Evolutionary conservation across 1,139 yeast genomes (phyloP).

Genomic region (Lodderomyces elongisporus): DNA sequence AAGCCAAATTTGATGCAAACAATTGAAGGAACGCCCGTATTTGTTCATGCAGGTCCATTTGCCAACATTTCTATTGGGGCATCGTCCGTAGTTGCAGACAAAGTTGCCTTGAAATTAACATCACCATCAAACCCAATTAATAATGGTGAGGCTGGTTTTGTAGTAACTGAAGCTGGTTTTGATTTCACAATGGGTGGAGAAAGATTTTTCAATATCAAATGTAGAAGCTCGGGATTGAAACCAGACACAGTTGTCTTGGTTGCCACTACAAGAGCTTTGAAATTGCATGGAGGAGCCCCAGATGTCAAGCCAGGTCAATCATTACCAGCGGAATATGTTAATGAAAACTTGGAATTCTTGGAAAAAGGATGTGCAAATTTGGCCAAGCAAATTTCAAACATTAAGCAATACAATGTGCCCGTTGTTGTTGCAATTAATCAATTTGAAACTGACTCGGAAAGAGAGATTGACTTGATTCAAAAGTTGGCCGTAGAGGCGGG

Average conservation of each 20-base stretch:
- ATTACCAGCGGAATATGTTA: slow-evolving; percentile 60
- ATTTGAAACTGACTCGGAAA: slow-evolving; percentile 66
- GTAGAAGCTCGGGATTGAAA: slow-evolving; percentile 66
- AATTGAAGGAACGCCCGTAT: slow-evolving; percentile 78
- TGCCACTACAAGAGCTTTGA: slow-evolving; percentile 75
- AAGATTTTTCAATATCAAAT: slow-evolving; percentile 74
- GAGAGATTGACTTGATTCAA: slow-evolving; percentile 60
- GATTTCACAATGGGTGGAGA: slow-evolving; percentile 91
- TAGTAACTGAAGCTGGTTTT: slow-evolving; percentile 81
- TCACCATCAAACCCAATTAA: slow-evolving; percentile 43
- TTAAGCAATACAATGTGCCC: slow-evolving; percentile 66
- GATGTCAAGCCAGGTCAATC: slow-evolving; percentile 80
- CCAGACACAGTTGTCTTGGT: slow-evolving; percentile 76
- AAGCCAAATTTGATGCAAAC: slow-evolving; percentile 85
- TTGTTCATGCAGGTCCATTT: slow-evolving; percentile 84
- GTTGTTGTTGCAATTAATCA: slow-evolving; percentile 78
- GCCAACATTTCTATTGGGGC: slow-evolving; percentile 86
- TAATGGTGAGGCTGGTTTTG: slow-evolving; percentile 52
- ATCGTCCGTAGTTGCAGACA: slow-evolving; percentile 74
- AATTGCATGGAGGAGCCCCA: slow-evolving; percentile 80
- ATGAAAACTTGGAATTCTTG: slow-evolving; percentile 63
- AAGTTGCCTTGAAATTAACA: slow-evolving; percentile 64
- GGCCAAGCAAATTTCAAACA: slow-evolving; percentile 70
- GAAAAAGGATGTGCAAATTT: slow-evolving; percentile 64
- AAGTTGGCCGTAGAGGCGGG: slow-evolving; percentile 66